Evolutionary conservation across 805 yeast species (phyloP).

Genomic region (Ogataea sp.): DNA sequence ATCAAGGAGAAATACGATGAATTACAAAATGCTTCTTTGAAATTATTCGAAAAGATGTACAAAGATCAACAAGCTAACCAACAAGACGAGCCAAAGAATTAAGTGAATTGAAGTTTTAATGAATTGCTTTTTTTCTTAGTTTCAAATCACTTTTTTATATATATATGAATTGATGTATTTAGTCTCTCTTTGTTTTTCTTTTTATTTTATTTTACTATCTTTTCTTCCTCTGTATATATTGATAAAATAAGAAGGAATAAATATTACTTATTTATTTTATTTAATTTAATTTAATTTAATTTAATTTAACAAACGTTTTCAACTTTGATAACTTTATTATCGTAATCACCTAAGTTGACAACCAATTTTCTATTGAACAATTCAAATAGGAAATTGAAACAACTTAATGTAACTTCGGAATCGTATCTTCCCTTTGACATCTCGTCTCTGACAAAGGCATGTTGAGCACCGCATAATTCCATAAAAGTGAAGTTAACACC

Average conservation of each 20-base stretch:
- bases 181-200: no score
- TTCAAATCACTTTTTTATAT: not conserved
- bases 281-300: no score
- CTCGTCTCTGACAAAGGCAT: constrained; percentile 77
- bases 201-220: no score
- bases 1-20: constrained; percentile 70
- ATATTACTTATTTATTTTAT: no score
- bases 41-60: constrained; percentile 67
- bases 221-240: no score
- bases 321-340: constrained; percentile 37
- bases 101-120: not conserved
- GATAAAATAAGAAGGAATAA: no score
- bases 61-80: constrained; percentile 22
- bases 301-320: constrained; percentile 54
- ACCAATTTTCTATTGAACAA: constrained; percentile 62
- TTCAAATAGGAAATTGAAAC: constrained; percentile 62
- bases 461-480: constrained; percentile 75
- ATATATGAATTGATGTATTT: not conserved
- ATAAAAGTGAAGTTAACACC: constrained; percentile 60
- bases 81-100: constrained; percentile 14
- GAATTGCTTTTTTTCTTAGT: not conserved
- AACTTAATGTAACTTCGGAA: constrained; percentile 62
- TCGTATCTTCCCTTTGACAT: constrained; percentile 74
- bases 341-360: constrained; percentile 59
- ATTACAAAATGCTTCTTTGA: constrained; percentile 66